Base-by-base conservation (phyloP, 176 grass and related monocot genomes). In the Rhynchospora breviuscula region DNA sequence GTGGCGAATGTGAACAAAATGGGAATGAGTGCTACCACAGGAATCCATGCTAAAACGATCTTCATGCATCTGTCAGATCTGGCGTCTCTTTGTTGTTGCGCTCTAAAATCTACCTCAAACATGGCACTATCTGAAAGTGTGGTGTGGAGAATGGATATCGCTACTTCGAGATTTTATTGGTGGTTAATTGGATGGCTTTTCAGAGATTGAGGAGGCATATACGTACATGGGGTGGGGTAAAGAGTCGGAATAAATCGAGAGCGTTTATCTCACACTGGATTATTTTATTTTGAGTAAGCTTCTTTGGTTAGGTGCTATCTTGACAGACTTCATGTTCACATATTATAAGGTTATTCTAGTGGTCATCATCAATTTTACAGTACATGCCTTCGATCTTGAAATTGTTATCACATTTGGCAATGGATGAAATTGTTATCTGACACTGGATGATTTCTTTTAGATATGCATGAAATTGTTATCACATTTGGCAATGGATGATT, bases 11-110 rank as follows among this genome's bases (percentile, higher is more conserved):
- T 1, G 80, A 63, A 84, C 52, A 90, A 11, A 60, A 70, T 43
- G 46, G 63, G 18, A 25, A 77, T 69, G 53, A 84, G 2, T 6
- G 25, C 81, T 12, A 54, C 6, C 2, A 80, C 56, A 5, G 65
- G 64, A 13, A 31, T 44, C 88, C 85, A 90, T 18, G 86, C 57
- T 22, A 90, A 52, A 3, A 87, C 5, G 3, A 87, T 81, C 35
- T 71, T 83, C 63, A 73, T 43, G 29, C 65, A 87, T 29, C 85
- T 26, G 14, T 49, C n/a, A 0, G 78, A 72, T 58, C 49, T 46
- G 7, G 71, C 35, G 2, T 76, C 70, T 53, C 25, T 49, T 46
- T 19, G 18, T 5, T 14, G 52, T 31, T 47, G 40, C 2, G 5
- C 6, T 51, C 59, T 81, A 14, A 51, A 46, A 7, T 21, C 79